These are phyloP conservation scores for Dioscorea alata DNA, from an alignment of 106 monocot species.

Conservation along the genomic window DNA sequence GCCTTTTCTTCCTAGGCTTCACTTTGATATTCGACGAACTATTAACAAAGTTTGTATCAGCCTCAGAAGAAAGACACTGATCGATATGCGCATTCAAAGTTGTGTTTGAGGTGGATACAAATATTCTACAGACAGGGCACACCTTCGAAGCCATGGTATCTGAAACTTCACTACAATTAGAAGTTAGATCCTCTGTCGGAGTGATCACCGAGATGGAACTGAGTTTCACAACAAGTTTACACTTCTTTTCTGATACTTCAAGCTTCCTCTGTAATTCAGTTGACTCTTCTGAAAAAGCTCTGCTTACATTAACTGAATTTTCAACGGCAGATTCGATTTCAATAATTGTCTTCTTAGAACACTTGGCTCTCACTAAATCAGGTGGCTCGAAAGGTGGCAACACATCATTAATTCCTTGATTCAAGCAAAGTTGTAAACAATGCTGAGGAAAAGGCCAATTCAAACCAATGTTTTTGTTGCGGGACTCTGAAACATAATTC, in stretches of 20 bases:
- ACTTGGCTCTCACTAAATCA: conserved; percentile 38
- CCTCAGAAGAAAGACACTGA: conserved; percentile 62
- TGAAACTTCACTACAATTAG: conserved; percentile 35
- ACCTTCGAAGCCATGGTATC: conserved; percentile 79
- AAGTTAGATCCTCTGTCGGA: conserved; percentile 32
- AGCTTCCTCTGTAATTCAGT: conserved; percentile 8
- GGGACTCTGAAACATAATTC: conserved; percentile 62
- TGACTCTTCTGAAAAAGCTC: conserved; percentile 13
- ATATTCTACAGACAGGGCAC: conserved; percentile 87
- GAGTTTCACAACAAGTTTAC: conserved; percentile 19
- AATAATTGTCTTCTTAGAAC: background rate
- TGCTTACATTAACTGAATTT: conserved; percentile 2
- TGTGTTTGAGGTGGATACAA: conserved; percentile 79
- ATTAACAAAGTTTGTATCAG: conserved; percentile 11
- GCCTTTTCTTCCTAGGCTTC: conserved; percentile 70
- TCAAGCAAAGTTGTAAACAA: conserved; percentile 58
- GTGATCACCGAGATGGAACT: conserved; percentile 10
- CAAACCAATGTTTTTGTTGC: conserved; percentile 49
- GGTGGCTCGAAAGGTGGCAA: conserved; percentile 89
- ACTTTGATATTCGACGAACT: conserved; percentile 27
- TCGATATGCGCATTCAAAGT: conserved; percentile 93
- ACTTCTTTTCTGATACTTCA: conserved; percentile 9
- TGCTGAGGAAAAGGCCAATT: conserved; percentile 77
- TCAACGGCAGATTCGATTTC: no score
- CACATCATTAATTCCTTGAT: conserved; percentile 49